phyloP scores from a whole-genome alignment of 1,139 yeast species.

The Wickerhamiella infanticola region DNA sequence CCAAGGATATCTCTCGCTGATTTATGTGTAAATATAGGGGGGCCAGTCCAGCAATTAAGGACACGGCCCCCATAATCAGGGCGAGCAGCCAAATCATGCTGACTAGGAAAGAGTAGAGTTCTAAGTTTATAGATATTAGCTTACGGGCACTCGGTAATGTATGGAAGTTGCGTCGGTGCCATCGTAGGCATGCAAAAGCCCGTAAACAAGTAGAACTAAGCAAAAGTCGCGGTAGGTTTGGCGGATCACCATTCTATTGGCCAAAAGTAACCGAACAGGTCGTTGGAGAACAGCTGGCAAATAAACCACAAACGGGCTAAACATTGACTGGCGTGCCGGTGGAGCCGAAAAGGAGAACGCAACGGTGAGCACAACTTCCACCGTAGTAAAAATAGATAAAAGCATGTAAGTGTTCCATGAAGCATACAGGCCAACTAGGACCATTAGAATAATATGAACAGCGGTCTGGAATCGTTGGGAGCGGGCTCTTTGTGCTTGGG shows the following conservation, averaged over 20 bases:
- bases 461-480: slow-evolving; percentile 14
- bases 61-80: slow-evolving; percentile 14
- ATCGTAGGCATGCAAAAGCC: slow-evolving; percentile 10
- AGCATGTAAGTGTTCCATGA: slow-evolving; percentile 13
- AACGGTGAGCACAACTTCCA: slow-evolving; percentile 21
- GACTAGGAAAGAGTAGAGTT: not conserved
- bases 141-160: not conserved
- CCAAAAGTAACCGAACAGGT: slow-evolving; percentile 18
- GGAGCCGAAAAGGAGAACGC: slow-evolving; percentile 22
- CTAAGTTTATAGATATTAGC: not conserved
- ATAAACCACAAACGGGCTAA: slow-evolving; percentile 16
- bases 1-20: slow-evolving; percentile 25
- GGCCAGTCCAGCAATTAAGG: slow-evolving; percentile 22
- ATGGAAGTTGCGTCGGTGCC: not conserved
- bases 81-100: slow-evolving; percentile 10
- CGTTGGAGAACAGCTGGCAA: slow-evolving; percentile 20
- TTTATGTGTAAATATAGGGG: slow-evolving; percentile 11
- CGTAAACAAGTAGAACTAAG: slow-evolving; percentile 20
- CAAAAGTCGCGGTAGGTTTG: slow-evolving; percentile 20
- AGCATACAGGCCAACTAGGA: slow-evolving; percentile 12
- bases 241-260: slow-evolving; percentile 16
- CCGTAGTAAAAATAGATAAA: slow-evolving; percentile 20
- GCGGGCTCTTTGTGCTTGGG: not conserved
- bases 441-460: slow-evolving; percentile 16
- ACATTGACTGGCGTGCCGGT: slow-evolving; percentile 17